phyloP scores from a whole-genome alignment of 1,284 basidiomycete genomes.

The Marasmius fiardii region DNA sequence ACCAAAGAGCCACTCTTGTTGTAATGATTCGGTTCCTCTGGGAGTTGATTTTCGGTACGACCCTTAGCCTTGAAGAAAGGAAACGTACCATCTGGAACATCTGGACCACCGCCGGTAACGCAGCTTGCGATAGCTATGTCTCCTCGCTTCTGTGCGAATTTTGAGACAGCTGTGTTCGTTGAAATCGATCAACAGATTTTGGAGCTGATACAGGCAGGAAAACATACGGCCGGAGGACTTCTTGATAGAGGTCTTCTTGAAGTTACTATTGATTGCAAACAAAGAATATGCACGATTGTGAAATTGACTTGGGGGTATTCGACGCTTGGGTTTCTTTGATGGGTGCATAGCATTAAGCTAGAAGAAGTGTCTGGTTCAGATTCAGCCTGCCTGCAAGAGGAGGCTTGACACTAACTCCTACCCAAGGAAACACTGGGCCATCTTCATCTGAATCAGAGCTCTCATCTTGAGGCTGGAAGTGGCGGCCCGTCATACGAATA shows the following conservation, averaged over 20 bases:
- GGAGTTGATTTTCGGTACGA: slow-evolving; percentile 2
- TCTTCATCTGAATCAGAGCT: no score
- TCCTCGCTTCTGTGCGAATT: slow-evolving; percentile 33
- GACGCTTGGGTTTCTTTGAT: no score
- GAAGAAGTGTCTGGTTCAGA: no score
- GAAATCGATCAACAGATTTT: background rate
- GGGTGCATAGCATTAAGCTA: no score
- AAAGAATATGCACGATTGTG: no score
- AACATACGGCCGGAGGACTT: slow-evolving; percentile 8
- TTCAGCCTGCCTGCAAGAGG: no score
- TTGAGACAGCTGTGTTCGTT: slow-evolving; percentile 33
- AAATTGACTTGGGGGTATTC: no score
- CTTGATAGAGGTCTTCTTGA: background rate
- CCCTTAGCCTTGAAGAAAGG: slow-evolving; percentile 6
- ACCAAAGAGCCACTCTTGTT: slow-evolving; percentile 38
- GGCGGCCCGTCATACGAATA: no score
- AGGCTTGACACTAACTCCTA: no score
- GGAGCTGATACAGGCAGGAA: background rate
- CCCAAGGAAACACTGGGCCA: no score
- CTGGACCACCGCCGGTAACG: slow-evolving; percentile 30
- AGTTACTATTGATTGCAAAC: no score
- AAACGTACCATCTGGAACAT: slow-evolving; percentile 26
- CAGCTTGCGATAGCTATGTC: slow-evolving; percentile 34
- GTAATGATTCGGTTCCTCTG: slow-evolving; percentile 29
- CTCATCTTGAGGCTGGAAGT: no score